phyloP scores from a whole-genome alignment of 805 yeast species.

The Ogataea polymorpha region DNA sequence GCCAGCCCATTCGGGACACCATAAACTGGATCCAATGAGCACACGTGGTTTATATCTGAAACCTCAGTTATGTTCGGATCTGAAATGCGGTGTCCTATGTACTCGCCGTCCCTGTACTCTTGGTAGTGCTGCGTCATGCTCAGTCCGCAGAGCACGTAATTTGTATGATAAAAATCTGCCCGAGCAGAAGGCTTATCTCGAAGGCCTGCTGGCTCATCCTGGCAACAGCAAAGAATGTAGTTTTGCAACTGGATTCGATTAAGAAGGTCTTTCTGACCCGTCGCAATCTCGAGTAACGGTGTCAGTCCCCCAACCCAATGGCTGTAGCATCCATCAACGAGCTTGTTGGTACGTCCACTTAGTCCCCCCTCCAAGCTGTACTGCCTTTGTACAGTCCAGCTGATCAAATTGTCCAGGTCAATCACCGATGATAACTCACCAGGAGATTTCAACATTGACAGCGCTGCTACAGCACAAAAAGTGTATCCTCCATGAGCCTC shows the following conservation, averaged over 20 bases:
- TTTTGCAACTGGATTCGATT: constrained; percentile 57
- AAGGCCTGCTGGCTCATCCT: constrained; percentile 57
- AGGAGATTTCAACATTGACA: constrained; percentile 45
- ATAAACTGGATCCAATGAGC: constrained; percentile 53
- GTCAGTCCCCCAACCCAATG: constrained; percentile 90
- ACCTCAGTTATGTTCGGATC: constrained; percentile 22
- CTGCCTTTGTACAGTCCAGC: constrained; percentile 77
- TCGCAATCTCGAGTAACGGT: constrained; percentile 58
- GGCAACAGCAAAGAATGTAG: constrained; percentile 77
- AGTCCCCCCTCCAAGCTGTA: constrained; percentile 77
- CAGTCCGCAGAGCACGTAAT: constrained; percentile 77
- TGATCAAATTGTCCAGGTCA: constrained; percentile 47
- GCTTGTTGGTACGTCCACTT: constrained; percentile 84
- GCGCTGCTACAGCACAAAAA: constrained; percentile 77
- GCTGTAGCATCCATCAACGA: constrained; percentile 94
- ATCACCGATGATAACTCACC: constrained; percentile 29
- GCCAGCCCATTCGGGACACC: constrained; percentile 48
- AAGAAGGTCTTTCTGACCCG: constrained; percentile 33
- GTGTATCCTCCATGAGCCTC: constrained; percentile 99
- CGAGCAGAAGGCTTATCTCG: constrained; percentile 81
- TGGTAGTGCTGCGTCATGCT: constrained; percentile 52
- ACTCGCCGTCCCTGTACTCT: constrained; percentile 30
- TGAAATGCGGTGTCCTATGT: constrained; percentile 14
- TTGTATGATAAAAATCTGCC: constrained; percentile 89
- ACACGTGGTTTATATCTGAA: constrained; percentile 20